Conservation (phyloP, 331 rosid genomes). For the Quercus phellos region DNA sequence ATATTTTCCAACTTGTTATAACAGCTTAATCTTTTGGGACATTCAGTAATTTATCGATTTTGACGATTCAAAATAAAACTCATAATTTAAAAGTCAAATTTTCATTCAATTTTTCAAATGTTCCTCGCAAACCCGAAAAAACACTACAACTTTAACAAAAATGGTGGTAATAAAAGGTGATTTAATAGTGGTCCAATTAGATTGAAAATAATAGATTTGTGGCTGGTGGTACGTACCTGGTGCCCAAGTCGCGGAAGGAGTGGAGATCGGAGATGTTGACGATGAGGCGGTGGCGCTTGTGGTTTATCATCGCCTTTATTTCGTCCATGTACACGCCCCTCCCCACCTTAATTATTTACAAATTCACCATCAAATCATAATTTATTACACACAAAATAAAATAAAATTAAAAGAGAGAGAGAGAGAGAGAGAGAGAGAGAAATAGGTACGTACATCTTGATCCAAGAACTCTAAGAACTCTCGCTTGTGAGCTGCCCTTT, state of each 20-base stretch:
- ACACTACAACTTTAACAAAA: no score
- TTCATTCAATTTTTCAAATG: background rate
- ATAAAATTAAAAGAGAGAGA: background rate
- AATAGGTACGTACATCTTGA: constrained; percentile 49
- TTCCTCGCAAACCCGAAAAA: background rate
- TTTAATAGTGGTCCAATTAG: no score
- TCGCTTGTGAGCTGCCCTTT: constrained; percentile 88
- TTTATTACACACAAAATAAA: background rate
- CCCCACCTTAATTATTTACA: constrained; percentile 37
- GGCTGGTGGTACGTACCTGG: constrained; percentile 36
- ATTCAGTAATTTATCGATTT: background rate
- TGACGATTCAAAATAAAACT: background rate
- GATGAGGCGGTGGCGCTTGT: constrained; percentile 77
- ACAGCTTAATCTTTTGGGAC: no score
- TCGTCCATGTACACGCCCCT: constrained; percentile 66
- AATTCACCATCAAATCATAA: background rate
- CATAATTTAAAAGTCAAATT: background rate
- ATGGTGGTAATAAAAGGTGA: no score
- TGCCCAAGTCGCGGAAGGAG: constrained; percentile 70
- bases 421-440: background rate
- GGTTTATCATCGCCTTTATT: constrained; percentile 80
- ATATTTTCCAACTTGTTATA: no score
- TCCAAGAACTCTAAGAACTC: constrained; percentile 81
- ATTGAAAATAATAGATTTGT: background rate
- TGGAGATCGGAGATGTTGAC: constrained; percentile 95